Evolutionary conservation across 1,139 yeast species (phyloP).

Genomic region (Taphrina betulina): DNA sequence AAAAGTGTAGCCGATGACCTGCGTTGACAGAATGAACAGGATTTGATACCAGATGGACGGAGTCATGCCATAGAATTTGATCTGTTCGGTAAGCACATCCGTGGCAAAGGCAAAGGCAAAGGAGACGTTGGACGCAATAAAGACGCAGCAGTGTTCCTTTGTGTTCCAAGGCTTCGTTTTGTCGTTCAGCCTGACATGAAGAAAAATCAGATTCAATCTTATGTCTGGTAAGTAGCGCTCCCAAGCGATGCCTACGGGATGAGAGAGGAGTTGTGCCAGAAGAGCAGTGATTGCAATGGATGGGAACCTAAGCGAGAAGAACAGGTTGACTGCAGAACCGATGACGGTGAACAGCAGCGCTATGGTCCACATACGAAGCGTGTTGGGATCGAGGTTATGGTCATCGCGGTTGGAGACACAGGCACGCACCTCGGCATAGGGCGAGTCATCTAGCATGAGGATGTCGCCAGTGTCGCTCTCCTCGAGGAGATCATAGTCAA

Average conservation of each 20-base stretch:
- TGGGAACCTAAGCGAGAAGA: slow-evolving; percentile 59
- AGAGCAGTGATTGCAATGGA: slow-evolving; percentile 55
- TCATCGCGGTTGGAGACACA: slow-evolving; percentile 65
- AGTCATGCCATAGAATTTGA: slow-evolving; percentile 45
- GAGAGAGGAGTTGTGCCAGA: slow-evolving; percentile 53
- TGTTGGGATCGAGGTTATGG: slow-evolving; percentile 56
- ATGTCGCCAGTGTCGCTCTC: slow-evolving; percentile 15
- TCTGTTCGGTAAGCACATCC: slow-evolving; percentile 60
- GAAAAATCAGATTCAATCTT: neutral
- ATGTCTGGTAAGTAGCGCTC: slow-evolving; percentile 50
- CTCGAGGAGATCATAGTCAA: slow-evolving; percentile 19
- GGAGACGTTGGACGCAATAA: slow-evolving; percentile 45
- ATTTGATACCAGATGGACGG: slow-evolving; percentile 33
- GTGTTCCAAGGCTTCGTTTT: slow-evolving; percentile 18
- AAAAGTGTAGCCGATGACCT: slow-evolving; percentile 63
- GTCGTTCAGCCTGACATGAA: slow-evolving; percentile 11
- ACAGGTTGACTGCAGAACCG: slow-evolving; percentile 59
- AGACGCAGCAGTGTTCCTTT: slow-evolving; percentile 30
- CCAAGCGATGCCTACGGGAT: slow-evolving; percentile 49
- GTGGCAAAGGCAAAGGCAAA: slow-evolving; percentile 58
- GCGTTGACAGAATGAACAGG: slow-evolving; percentile 44
- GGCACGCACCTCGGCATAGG: slow-evolving; percentile 52
- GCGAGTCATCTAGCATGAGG: slow-evolving; percentile 27
- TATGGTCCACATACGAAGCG: slow-evolving; percentile 41
- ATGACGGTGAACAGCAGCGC: slow-evolving; percentile 53